phyloP scores from a whole-genome alignment of 345 rosid genomes.

The Ceriops decandra region DNA sequence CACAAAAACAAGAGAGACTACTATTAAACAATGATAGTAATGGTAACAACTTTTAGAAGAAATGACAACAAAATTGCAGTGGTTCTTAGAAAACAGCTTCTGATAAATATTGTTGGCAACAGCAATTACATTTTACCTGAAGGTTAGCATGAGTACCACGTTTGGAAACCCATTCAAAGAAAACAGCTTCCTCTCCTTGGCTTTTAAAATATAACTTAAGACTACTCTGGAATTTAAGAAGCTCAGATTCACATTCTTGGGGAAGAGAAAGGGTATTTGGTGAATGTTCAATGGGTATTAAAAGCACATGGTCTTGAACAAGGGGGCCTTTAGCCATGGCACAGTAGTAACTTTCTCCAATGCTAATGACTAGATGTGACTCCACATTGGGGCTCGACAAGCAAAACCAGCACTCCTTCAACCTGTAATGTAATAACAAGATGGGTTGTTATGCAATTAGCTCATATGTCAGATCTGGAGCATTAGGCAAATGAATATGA shows the following conservation, averaged over 20 bases:
- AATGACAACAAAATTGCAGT: not conserved
- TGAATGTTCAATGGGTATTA: constrained; percentile 70
- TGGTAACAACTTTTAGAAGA: not conserved
- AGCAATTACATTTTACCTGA: constrained; percentile 47
- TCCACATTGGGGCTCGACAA: constrained; percentile 75
- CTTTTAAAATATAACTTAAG: constrained; percentile 57
- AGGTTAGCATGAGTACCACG: constrained; percentile 83
- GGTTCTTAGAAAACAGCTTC: not conserved
- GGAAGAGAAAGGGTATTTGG: constrained; percentile 64
- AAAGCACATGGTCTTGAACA: constrained; percentile 65
- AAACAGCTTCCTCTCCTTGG: constrained; percentile 64
- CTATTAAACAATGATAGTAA: too few relatives aligned
- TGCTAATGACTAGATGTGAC: constrained; percentile 65
- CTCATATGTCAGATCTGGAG: not conserved
- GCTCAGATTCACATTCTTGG: constrained; percentile 60
- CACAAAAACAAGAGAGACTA: too few relatives aligned
- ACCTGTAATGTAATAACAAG: constrained; percentile 38
- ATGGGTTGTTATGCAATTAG: too few relatives aligned
- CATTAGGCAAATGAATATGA: constrained; percentile 7
- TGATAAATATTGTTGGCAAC: not conserved
- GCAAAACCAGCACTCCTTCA: constrained; percentile 96
- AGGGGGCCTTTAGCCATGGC: constrained; percentile 90
- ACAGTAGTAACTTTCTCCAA: constrained; percentile 78
- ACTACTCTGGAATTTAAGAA: constrained; percentile 53
- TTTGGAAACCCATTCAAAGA: constrained; percentile 81